phyloP scores from a whole-genome alignment of 345 rosid species.

The Kernera saxatilis region DNA sequence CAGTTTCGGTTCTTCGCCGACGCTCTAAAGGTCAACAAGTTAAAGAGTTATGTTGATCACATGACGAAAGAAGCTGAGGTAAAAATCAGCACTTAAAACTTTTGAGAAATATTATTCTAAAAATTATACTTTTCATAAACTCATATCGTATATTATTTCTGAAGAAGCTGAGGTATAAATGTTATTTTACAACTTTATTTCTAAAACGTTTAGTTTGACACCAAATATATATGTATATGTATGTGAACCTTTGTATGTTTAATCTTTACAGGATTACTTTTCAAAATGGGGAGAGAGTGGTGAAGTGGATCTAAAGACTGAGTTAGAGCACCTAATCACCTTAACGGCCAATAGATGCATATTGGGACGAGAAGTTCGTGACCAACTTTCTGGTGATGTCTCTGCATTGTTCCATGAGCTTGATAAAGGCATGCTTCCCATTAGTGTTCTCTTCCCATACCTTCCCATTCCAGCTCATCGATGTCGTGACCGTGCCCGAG shows the following conservation, averaged over 20 bases:
- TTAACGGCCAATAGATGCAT: conserved; percentile 83
- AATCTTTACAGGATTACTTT: not conserved
- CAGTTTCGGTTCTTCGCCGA: conserved; percentile 83
- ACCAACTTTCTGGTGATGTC: conserved; percentile 71
- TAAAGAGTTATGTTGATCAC: conserved; percentile 69
- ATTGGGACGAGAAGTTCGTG: conserved; percentile 72
- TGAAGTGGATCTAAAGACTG: conserved; percentile 69
- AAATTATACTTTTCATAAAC: too few species aligned
- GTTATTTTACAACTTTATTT: too few species aligned
- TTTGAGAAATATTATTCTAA: too few species aligned
- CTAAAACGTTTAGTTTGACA: too few species aligned
- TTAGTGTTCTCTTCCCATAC: conserved; percentile 77
- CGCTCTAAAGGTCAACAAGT: conserved; percentile 53
- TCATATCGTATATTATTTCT: too few species aligned
- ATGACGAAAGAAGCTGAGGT: conserved; percentile 80
- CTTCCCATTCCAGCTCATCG: conserved; percentile 81
- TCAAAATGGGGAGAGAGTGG: conserved; percentile 84
- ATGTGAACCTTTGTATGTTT: too few species aligned
- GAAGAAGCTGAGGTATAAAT: too few species aligned
- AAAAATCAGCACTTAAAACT: not conserved
- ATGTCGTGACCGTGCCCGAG: too few species aligned
- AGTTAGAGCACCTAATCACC: conserved; percentile 70
- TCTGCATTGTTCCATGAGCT: conserved; percentile 77
- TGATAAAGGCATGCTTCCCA: conserved; percentile 79
- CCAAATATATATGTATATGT: too few species aligned